These are phyloP conservation scores for Solanum appendiculatum DNA, from an alignment of 257 asterid species.

Conservation along the genomic window DNA sequence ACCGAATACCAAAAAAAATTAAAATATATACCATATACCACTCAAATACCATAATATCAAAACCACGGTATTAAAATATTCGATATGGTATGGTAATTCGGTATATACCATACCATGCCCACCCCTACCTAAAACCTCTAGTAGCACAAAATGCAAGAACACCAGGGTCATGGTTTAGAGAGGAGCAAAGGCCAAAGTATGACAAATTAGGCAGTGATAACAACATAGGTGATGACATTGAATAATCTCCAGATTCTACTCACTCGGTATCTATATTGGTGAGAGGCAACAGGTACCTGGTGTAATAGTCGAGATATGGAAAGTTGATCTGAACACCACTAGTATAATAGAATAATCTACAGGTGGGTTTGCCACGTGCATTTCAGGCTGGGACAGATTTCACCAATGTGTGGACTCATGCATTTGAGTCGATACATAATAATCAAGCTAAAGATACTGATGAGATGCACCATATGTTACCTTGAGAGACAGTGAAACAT, in stretches of 20 bases:
- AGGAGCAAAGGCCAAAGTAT: slow-evolving; percentile 61
- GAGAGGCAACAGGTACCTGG: background rate
- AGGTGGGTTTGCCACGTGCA: slow-evolving; percentile 76
- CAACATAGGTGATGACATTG: slow-evolving; percentile 64
- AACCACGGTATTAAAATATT: too few species aligned
- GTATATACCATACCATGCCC: too few species aligned
- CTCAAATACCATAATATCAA: too few species aligned
- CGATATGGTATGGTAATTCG: too few species aligned
- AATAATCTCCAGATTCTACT: background rate
- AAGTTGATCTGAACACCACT: background rate
- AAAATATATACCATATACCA: too few species aligned
- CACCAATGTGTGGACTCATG: slow-evolving; percentile 56
- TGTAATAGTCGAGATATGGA: background rate
- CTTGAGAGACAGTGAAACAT: background rate
- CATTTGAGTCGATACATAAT: slow-evolving; percentile 67
- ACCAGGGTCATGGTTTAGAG: slow-evolving; percentile 33
- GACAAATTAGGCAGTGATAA: slow-evolving; percentile 45
- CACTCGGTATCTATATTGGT: background rate
- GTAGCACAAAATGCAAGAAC: slow-evolving; percentile 30
- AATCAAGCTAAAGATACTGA: slow-evolving; percentile 36
- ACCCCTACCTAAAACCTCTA: slow-evolving; percentile 21
- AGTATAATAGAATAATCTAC: slow-evolving; percentile 37
- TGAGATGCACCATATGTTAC: slow-evolving; percentile 43
- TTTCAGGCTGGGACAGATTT: slow-evolving; percentile 88
- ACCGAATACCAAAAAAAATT: too few species aligned